Conservation (phyloP, 257 asterid species). For the Penstemon newberryi region DNA sequence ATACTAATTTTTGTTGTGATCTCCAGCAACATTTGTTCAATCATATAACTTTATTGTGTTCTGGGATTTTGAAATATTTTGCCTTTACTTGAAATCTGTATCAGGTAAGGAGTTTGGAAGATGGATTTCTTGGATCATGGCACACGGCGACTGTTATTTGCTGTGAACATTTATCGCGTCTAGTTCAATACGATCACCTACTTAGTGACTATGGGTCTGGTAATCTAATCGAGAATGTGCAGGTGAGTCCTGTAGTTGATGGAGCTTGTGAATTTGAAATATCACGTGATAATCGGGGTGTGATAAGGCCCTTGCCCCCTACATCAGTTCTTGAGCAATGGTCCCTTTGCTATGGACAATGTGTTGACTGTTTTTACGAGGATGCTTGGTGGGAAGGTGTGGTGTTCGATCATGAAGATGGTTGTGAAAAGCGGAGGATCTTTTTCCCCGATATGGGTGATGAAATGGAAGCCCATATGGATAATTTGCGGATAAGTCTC, state of each 20-base stretch:
- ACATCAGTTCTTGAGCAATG: slow-evolving; percentile 23
- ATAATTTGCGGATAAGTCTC: slow-evolving; percentile 48
- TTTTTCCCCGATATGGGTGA: slow-evolving; percentile 94
- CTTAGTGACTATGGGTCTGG: slow-evolving; percentile 36
- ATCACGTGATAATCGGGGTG: slow-evolving; percentile 41
- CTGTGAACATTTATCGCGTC: slow-evolving; percentile 27
- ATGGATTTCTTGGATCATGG: slow-evolving; percentile 43
- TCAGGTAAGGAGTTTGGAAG: slow-evolving; percentile 43
- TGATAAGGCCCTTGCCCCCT: slow-evolving; percentile 72
- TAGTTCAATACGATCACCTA: slow-evolving; percentile 36
- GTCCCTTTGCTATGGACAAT: slow-evolving; percentile 61
- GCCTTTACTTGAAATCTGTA: neutral
- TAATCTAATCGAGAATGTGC: slow-evolving; percentile 33
- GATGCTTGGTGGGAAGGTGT: slow-evolving; percentile 99
- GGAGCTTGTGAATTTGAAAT: slow-evolving; percentile 29
- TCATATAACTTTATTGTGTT: slow-evolving; percentile 3
- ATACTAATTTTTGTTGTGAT: neutral
- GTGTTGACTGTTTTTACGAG: slow-evolving; percentile 53
- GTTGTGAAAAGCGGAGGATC: slow-evolving; percentile 47
- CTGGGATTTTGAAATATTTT: neutral
- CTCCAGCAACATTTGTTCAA: neutral
- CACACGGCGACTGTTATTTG: slow-evolving; percentile 33
- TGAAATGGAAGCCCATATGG: slow-evolving; percentile 50
- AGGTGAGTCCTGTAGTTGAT: slow-evolving; percentile 38
- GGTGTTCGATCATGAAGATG: slow-evolving; percentile 63